Percentiles rank a stretch among this genome's conserved stretches.
Evolutionary conservation across 1,284 basidiomycete species (phyloP).

Genomic region (Tylopilus orsonianus): DNA sequence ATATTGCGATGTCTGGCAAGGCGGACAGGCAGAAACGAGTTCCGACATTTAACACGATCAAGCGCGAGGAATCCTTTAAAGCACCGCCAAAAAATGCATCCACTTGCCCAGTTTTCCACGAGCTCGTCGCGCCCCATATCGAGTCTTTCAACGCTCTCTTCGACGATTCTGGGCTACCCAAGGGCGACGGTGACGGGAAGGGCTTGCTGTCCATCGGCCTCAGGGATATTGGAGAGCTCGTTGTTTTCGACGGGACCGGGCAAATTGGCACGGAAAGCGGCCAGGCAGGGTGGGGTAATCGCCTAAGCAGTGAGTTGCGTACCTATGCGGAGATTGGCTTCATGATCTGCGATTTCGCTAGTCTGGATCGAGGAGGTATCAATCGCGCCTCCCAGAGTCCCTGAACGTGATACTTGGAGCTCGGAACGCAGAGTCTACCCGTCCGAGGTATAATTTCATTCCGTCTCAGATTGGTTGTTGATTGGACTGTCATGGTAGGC

Average conservation of each 20-base stretch:
- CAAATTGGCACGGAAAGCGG: constrained; percentile 52
- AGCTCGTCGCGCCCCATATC: constrained; percentile 92
- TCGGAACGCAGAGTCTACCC: constrained; percentile 85
- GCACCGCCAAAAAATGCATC: constrained; percentile 72
- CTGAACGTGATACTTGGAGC: constrained; percentile 79
- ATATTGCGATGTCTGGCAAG: constrained; percentile 43
- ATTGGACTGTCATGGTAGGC: constrained; percentile 51
- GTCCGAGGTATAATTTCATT: constrained; percentile 61
- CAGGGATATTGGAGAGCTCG: constrained; percentile 85
- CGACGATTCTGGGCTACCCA: constrained; percentile 75
- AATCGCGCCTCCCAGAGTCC: constrained; percentile 84
- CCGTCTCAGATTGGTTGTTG: constrained; percentile 5
- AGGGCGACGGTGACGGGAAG: constrained; percentile 71
- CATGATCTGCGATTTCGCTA: constrained; percentile 34
- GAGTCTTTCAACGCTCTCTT: constrained; percentile 97
- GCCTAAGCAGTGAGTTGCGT: constrained; percentile 69
- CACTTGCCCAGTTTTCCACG: constrained; percentile 83
- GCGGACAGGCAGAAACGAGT: constrained; percentile 24
- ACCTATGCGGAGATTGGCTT: constrained; percentile 12
- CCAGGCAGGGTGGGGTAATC: constrained; percentile 71
- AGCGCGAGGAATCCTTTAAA: constrained; percentile 80
- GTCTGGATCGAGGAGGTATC: constrained; percentile 91
- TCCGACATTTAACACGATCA: constrained; percentile 83
- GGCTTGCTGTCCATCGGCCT: constrained; percentile 83
- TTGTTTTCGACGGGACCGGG: constrained; percentile 87